Evolutionary conservation across 2,329 filamentous ascomycete species (phyloP).

Genomic region (Pseudocercospora macadamiae): DNA sequence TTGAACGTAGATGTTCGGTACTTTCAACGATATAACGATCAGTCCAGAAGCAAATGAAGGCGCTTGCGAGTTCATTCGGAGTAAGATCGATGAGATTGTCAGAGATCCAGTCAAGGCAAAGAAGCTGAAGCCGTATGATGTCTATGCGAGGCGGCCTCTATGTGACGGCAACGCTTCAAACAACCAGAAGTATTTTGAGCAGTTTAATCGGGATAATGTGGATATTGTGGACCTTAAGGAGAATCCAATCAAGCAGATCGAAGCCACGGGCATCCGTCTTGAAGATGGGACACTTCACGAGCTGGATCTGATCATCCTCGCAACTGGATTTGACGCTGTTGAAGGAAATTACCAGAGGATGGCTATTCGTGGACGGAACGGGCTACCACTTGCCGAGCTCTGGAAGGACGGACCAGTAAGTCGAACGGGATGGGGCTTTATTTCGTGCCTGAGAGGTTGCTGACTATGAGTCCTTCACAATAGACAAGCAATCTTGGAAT

Average conservation of each 20-base stretch:
- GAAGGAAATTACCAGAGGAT: slow-evolving; percentile 40
- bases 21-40: slow-evolving; percentile 58
- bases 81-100: slow-evolving; percentile 55
- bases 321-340: slow-evolving; percentile 49
- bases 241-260: slow-evolving; percentile 50
- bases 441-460: too few relatives aligned
- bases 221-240: slow-evolving; percentile 47
- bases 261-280: slow-evolving; percentile 55
- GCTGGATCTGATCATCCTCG: slow-evolving; percentile 50
- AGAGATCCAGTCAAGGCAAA: slow-evolving; percentile 53
- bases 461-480: too few relatives aligned
- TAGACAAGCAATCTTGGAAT: slow-evolving; percentile 42
- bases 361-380: slow-evolving; percentile 36
- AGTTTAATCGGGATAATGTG: slow-evolving; percentile 47
- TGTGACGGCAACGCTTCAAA: slow-evolving; percentile 41
- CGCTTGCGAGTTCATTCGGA: slow-evolving; percentile 59
- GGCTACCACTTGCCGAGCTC: slow-evolving; percentile 34
- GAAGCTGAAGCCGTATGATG: slow-evolving; percentile 56
- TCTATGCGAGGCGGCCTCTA: slow-evolving; percentile 49
- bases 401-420: slow-evolving; percentile 37
- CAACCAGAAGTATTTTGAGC: slow-evolving; percentile 53
- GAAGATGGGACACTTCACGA: slow-evolving; percentile 43
- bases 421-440: too few relatives aligned
- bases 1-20: slow-evolving; percentile 47
- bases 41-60: slow-evolving; percentile 54